Percentiles rank a stretch among this genome's conserved stretches.
Evolutionary conservation across 345 rosid genomes (phyloP).

Genomic region (Hypericum perforatum): DNA sequence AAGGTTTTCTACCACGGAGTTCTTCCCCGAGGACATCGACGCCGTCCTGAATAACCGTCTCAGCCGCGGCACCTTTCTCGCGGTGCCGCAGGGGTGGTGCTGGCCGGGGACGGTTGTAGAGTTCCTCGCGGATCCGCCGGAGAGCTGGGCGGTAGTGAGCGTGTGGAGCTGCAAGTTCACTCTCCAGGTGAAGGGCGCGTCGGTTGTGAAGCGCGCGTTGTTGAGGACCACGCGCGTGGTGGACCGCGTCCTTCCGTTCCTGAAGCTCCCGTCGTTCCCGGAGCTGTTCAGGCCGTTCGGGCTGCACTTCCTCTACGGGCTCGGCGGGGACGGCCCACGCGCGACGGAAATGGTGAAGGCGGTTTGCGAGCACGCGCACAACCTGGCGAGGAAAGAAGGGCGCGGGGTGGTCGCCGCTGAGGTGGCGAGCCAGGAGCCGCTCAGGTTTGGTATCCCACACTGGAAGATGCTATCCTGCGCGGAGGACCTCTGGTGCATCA

Average conservation of each 20-base stretch:
- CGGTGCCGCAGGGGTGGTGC: slow-evolving; percentile 32
- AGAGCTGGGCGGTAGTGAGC: slow-evolving; percentile 71
- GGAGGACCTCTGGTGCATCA: slow-evolving; percentile 80
- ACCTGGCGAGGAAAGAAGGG: slow-evolving; percentile 52
- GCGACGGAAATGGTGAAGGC: slow-evolving; percentile 44
- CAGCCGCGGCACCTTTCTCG: slow-evolving; percentile 80
- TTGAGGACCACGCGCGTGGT: slow-evolving; percentile 36
- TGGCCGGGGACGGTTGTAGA: slow-evolving; percentile 4
- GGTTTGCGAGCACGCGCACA: slow-evolving; percentile 50
- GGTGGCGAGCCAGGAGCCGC: slow-evolving; percentile 25
- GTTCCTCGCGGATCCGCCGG: slow-evolving; percentile 18
- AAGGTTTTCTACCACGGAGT: slow-evolving; percentile 41
- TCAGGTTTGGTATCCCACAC: slow-evolving; percentile 46
- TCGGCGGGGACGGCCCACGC: slow-evolving; percentile 46
- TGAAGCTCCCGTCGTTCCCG: slow-evolving; percentile 40
- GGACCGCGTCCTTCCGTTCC: slow-evolving; percentile 39
- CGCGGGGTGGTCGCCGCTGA: slow-evolving; percentile 59
- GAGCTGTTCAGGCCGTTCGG: slow-evolving; percentile 60
- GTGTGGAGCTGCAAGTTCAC: slow-evolving; percentile 80
- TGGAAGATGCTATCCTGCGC: slow-evolving; percentile 71
- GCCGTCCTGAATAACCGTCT: slow-evolving; percentile 44
- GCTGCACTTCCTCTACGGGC: slow-evolving; percentile 66
- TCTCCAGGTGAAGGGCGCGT: slow-evolving; percentile 48
- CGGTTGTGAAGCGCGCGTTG: slow-evolving; percentile 40
- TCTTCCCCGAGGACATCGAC: slow-evolving; percentile 63